A percentile compares a stretch with the other conserved stretches of the same genome.
These are phyloP conservation scores for Zangia roseola DNA, from an alignment of 768 basidiomycete genomes.

Conservation along the genomic window DNA sequence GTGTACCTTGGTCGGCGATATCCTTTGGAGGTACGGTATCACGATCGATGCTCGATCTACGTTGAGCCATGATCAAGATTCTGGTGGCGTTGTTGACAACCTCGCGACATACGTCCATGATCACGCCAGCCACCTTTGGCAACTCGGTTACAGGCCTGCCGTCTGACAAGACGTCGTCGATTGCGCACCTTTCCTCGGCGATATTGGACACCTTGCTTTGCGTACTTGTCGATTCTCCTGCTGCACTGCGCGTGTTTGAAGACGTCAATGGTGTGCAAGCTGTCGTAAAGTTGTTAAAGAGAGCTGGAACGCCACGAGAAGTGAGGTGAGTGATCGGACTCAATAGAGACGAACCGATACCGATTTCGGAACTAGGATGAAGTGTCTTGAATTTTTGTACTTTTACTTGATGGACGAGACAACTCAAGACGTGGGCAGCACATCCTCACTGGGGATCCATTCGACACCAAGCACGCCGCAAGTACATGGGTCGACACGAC, in stretches of 20 bases:
- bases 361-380: slow-evolving; percentile 62
- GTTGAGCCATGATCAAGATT: slow-evolving; percentile 44
- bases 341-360: slow-evolving; percentile 6
- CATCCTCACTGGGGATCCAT: slow-evolving; percentile 23
- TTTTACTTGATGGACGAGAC: slow-evolving; percentile 92
- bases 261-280: slow-evolving; percentile 71
- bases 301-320: slow-evolving; percentile 81
- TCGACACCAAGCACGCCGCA: slow-evolving; percentile 35
- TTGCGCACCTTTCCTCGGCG: slow-evolving; percentile 60
- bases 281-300: slow-evolving; percentile 85
- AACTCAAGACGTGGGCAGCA: slow-evolving; percentile 15
- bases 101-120: slow-evolving; percentile 58
- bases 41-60: background rate
- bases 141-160: slow-evolving; percentile 5
- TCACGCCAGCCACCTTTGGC: slow-evolving; percentile 16
- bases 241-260: slow-evolving; percentile 78
- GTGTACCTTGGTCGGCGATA: slow-evolving; percentile 64
- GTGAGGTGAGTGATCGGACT: slow-evolving; percentile 76
- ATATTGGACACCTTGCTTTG: slow-evolving; percentile 85
- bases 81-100: slow-evolving; percentile 69
- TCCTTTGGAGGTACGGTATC: slow-evolving; percentile 56
- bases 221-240: slow-evolving; percentile 82
- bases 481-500: slow-evolving; percentile 19
- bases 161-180: slow-evolving; percentile 21
- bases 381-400: slow-evolving; percentile 92